Base-by-base conservation (phyloP, 1,284 basidiomycete genomes). In the Trichosporon inkin region DNA sequence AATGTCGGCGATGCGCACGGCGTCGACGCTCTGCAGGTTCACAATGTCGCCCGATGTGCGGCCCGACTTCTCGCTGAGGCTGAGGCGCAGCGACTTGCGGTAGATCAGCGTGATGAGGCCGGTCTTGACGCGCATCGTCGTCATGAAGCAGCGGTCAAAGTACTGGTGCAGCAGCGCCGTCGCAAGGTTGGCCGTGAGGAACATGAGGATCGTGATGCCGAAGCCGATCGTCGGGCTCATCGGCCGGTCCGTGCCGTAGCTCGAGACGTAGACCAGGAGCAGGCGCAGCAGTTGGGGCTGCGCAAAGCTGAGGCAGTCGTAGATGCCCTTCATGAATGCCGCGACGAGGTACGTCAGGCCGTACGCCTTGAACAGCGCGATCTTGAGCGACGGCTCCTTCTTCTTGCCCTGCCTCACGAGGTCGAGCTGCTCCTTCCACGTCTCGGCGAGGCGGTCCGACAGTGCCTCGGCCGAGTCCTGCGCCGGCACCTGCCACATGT, bases 11-110 rank as follows among this genome's bases (percentile, higher is more conserved):
- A 98, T 81, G 34, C 92, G 82, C 16, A 87, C 88, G 0, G 92
- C 86, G 62, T 80, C 78, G 19, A 95, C 90, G 11, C 86, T 88
- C 88, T 95, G 94, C 28, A 96, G 78, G 73, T 97, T 97, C 67
- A 96, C 91, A 54, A 96, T 92, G 71, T 97, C 92, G 4, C 94
- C 94, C 0, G 90, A 87, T 0, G 89, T 84, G 37, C 89, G 85
- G 28, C 80, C 70, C 6, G 82, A 82, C 4, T 88, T 85, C 70
- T 91, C 92, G 61, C 92, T 88, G 67, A 88, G 92, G 8, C 89
- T 90, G 19, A 97, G 83, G 1, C 89, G 82, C 19, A 98, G 82
- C 0, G 90, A 84, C 76, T 97, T 96, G 63, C 87, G 82, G 80
- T 94, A 97, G 57, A 95, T 90, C 0, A 84, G 84, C 0, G 87